Base-by-base conservation (phyloP, 1,284 basidiomycete genomes). In the Somion occarium region DNA sequence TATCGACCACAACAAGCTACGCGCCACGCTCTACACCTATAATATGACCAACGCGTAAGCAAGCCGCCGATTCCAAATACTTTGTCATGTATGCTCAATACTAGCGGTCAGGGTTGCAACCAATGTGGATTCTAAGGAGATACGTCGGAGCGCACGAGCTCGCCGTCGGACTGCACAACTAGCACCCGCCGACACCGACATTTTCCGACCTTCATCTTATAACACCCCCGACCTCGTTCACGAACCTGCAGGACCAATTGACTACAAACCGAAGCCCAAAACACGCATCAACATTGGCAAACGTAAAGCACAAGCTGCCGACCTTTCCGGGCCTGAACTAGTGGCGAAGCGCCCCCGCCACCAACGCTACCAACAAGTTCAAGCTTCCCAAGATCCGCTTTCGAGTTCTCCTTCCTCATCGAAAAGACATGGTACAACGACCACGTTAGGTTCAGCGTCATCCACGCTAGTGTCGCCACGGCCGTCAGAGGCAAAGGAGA, bases 401-500 rank as follows among this genome's bases (percentile, higher is more conserved):
- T 18, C 34, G 34, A 37, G 34, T 37, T 11, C n/a, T 11, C 34
- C 39, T 15, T 18, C 39, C 20, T 9, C 12, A 24, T 26, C 11
- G 13, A 22, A 18, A 22, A 7, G 20, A 41, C 9, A 41, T 41
- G 9, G 20, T 7, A 34, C 30, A 7, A 42, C 9, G 7, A 42
- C 39, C 19, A 18, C 39, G 25, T 24, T 24, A 26, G 11, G 5
- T 20, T 5, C 22, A 24, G 9, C 43, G 12, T 44, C 43, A 12
- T 5, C 19, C 5, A 11, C 49, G 48, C 53, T 25, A 39, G 43
- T 44, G 9, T 47, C 55, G 30, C 41, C 59, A 37, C 51, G 55
- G 34, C 46, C 54, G 46, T 61, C 57, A 25, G 59, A 54, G 41
- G 58, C 57, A 25, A 46, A 56, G 53, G 59, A 59, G 49, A 50